Conservation (phyloP, 805 yeast genomes). For the Candida krabiensis region DNA sequence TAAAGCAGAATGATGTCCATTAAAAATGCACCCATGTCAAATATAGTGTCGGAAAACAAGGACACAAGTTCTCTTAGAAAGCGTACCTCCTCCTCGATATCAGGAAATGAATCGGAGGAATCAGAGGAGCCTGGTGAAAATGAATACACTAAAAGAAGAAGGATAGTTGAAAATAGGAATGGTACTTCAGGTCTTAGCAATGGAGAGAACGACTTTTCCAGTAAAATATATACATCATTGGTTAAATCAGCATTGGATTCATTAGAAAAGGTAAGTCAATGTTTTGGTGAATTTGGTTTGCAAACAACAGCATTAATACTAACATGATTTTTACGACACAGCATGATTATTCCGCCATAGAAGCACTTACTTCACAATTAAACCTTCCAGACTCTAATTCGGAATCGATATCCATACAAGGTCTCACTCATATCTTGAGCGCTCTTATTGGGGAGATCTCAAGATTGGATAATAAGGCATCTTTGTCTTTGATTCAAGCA, state of each 20-base stretch:
- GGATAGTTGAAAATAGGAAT: constrained; percentile 1
- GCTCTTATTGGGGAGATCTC: constrained; percentile 64
- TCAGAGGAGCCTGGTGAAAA: background rate
- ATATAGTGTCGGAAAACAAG: constrained; percentile 3
- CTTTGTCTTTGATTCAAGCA: constrained; percentile 56
- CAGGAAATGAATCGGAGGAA: background rate
- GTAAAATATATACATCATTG: constrained; percentile 34
- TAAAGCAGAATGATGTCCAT: constrained; percentile 21
- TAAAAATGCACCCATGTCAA: constrained; percentile 15
- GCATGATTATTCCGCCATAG: constrained; percentile 55
- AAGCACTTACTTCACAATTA: constrained; percentile 60
- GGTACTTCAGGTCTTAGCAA: background rate
- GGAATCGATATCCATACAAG: constrained; percentile 53
- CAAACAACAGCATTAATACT: too few species aligned
- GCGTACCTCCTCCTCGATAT: background rate
- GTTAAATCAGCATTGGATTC: constrained; percentile 70
- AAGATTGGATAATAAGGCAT: constrained; percentile 58
- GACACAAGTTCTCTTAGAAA: constrained; percentile 8
- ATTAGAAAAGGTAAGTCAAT: constrained; percentile 54
- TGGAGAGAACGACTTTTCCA: constrained; percentile 18
- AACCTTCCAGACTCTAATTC: constrained; percentile 49
- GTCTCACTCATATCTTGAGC: constrained; percentile 55
- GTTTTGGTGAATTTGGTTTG: too few species aligned
- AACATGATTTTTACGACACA: constrained; percentile 31
- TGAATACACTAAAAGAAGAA: background rate